These are phyloP conservation scores for Penicillium griseofulvum DNA, from an alignment of 2,329 filamentous ascomycete genomes.

Conservation along the genomic window DNA sequence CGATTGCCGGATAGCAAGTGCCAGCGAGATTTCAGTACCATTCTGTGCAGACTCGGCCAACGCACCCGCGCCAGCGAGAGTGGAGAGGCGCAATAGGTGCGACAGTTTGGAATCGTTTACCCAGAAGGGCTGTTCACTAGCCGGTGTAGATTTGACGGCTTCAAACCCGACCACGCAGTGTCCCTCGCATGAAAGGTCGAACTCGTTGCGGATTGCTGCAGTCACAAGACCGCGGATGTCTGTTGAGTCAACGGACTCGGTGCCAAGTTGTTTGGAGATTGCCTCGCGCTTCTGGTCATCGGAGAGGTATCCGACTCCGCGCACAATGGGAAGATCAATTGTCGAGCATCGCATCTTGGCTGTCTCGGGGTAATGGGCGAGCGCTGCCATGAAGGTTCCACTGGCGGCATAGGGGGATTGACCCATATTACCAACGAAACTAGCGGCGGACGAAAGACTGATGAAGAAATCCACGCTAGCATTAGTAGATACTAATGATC, in stretches of 20 bases:
- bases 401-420: conserved; percentile 60
- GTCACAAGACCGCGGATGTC: conserved; percentile 24
- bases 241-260: conserved; percentile 18
- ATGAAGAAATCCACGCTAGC: conserved; percentile 28
- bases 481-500: conserved; percentile 12
- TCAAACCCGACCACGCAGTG: conserved; percentile 24
- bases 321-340: conserved; percentile 41
- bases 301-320: conserved; percentile 22
- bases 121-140: conserved; percentile 21
- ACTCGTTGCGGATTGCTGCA: conserved; percentile 23
- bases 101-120: conserved; percentile 21
- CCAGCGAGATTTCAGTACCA: conserved; percentile 12
- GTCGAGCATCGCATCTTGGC: conserved; percentile 54
- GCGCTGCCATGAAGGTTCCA: conserved; percentile 25
- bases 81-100: conserved; percentile 19
- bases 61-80: conserved; percentile 14
- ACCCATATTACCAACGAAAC: conserved; percentile 45
- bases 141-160: conserved; percentile 18
- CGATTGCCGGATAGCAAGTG: conserved; percentile 18
- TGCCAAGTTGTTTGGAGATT: conserved; percentile 20
- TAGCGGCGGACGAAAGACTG: conserved; percentile 26
- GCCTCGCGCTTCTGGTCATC: conserved; percentile 20
- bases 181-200: conserved; percentile 16
- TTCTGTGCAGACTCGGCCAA: conserved; percentile 7
- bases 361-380: conserved; percentile 29